A percentile compares a stretch with the other conserved stretches of the same genome.
Evolutionary conservation across 2,329 filamentous ascomycete genomes (phyloP).

Genomic region (Ceratocystiopsis brevicomis): DNA sequence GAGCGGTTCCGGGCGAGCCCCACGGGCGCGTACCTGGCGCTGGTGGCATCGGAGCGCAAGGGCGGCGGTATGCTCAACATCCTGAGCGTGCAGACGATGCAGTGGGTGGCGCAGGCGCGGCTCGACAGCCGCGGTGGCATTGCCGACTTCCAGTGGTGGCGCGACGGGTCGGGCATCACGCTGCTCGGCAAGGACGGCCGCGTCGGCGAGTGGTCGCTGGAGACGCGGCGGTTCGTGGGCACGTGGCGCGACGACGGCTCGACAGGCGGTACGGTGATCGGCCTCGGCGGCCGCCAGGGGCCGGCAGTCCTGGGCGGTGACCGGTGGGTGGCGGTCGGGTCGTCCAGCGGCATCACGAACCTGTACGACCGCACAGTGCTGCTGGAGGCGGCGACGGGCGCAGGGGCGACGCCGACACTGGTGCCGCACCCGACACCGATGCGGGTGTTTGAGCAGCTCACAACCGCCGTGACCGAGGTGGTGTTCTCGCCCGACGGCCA

Average conservation of each 20-base stretch:
- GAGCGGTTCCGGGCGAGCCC: constrained; percentile 78
- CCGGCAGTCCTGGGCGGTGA: constrained; percentile 51
- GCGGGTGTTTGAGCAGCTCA: constrained; percentile 65
- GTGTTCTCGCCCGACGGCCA: constrained; percentile 80
- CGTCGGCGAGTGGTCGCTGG: constrained; percentile 72
- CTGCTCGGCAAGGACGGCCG: constrained; percentile 76
- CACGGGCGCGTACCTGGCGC: constrained; percentile 67
- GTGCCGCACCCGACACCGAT: constrained; percentile 52
- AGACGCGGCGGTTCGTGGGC: constrained; percentile 48
- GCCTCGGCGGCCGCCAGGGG: constrained; percentile 52
- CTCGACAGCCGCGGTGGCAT: constrained; percentile 69
- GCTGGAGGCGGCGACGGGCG: constrained; percentile 20
- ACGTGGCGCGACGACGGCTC: constrained; percentile 84
- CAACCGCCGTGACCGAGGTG: constrained; percentile 64
- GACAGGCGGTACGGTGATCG: constrained; percentile 65
- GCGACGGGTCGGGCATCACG: constrained; percentile 59
- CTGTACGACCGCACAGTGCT: constrained; percentile 70
- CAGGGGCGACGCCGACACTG: constrained; percentile 22
- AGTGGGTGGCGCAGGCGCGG: constrained; percentile 72
- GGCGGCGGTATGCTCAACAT: constrained; percentile 80
- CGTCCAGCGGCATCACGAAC: constrained; percentile 74
- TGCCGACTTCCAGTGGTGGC: constrained; percentile 88
- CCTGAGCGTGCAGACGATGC: constrained; percentile 57
- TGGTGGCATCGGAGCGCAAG: constrained; percentile 63
- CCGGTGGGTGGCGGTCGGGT: constrained; percentile 77